Percentiles rank a stretch among this genome's conserved stretches.
Conservation (phyloP, 495 filamentous ascomycete genomes). For the Tuber aestivum region DNA sequence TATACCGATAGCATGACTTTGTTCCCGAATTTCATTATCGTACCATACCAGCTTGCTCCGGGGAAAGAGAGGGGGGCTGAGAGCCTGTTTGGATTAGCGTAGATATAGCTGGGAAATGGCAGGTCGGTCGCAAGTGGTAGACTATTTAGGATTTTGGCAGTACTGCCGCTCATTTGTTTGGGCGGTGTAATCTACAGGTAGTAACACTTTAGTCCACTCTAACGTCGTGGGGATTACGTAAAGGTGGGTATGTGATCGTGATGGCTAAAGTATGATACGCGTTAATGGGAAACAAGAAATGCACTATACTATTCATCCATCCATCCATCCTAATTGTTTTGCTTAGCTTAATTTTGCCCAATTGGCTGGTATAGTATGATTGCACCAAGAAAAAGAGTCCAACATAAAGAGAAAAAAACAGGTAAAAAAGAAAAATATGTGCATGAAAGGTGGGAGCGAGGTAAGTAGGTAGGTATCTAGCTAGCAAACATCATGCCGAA, state of each 20-base stretch:
- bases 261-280: neutral
- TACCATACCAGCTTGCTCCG: neutral
- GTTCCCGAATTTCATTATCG: no score
- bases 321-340: neutral
- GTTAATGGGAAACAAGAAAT: neutral
- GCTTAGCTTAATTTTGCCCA: neutral
- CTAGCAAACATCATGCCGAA: neutral
- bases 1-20: no score
- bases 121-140: neutral
- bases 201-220: neutral
- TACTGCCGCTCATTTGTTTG: neutral
- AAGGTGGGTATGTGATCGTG: neutral
- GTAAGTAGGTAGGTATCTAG: slow-evolving; percentile 2
- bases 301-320: neutral
- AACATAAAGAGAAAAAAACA: neutral
- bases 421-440: neutral
- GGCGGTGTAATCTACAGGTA: neutral
- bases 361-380: neutral
- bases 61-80: no score
- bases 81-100: neutral
- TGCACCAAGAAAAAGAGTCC: neutral
- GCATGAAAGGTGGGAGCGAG: neutral
- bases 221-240: neutral
- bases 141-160: neutral
- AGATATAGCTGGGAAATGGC: neutral